Evolutionary conservation across 108 stramenopile genomes (phyloP), one percentile per base, ranked within the genome.

Genomic region (Cyclotella kingstonii): DNA sequence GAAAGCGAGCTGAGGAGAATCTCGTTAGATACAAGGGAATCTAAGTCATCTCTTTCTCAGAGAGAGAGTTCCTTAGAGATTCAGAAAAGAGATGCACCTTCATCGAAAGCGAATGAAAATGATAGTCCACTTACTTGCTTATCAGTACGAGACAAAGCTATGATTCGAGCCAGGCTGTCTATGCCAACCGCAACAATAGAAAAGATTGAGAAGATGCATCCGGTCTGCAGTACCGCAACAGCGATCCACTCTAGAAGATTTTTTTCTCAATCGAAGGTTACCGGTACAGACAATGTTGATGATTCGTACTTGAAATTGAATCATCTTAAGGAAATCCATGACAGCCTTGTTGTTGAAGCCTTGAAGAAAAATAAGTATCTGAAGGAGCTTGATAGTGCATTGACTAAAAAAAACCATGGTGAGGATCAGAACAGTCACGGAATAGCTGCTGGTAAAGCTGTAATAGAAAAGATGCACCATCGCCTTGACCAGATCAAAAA

Each of bases 291-390:
- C 14, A 40, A 35, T 27, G 6, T 49, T 61, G 45, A 42, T 25
- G 58, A 34, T 31, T 30, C 35, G 1, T 62, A 48, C 44, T n/a
- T 36, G 3, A 22, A 45, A 48, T 47, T 69, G 49, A 48, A 33
- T 15, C 42, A 63, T 27, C 42, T 63, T 39, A 56, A 68, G 70
- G 45, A 59, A 60, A 63, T 70, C 1, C 63, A 48, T 68, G 81
- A 53, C 51, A 77, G 21, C 40, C 55, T 59, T 42, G 47, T 26
- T 17, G 67, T 41, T 36, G 65, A 78, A 52, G 48, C 52, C 48
- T 33, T 35, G 8, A 64, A 55, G 41, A 70, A 72, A 42, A 61
- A 59, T 10, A 65, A 41, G 15, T 35, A 25, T 28, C 48, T 59
- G 0, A 30, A 54, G 17, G 49, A 52, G 34, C 21, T 57, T 11